A percentile compares a stretch with the other conserved stretches of the same genome.
These are phyloP conservation scores for Paradendryphiella salina DNA, from an alignment of 2,329 filamentous ascomycete genomes.

Conservation along the genomic window DNA sequence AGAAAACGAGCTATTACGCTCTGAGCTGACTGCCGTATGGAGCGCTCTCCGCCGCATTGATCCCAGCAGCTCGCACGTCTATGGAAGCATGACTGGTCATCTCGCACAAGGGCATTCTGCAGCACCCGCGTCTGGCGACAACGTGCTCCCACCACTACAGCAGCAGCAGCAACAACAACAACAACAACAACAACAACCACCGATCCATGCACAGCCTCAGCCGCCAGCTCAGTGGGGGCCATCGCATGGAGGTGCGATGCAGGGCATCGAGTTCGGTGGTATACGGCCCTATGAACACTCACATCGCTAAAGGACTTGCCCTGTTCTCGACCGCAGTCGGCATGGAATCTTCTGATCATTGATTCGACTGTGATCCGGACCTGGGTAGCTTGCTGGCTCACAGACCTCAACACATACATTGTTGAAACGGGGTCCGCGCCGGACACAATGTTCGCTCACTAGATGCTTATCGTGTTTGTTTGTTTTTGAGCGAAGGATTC, in stretches of 20 bases:
- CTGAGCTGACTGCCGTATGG: conserved; percentile 53
- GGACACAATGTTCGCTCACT: background rate
- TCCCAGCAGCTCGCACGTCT: conserved; percentile 52
- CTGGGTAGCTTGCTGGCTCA: background rate
- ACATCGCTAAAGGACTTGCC: conserved; percentile 30
- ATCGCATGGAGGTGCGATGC: conserved; percentile 48
- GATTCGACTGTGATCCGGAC: background rate
- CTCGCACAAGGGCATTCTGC: conserved; percentile 47
- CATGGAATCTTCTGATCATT: background rate
- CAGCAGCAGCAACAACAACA: conserved; percentile 34
- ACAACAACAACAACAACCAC: conserved; percentile 10
- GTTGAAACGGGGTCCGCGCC: background rate
- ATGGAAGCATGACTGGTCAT: conserved; percentile 51
- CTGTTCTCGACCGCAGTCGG: background rate
- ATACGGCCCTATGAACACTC: conserved; percentile 44
- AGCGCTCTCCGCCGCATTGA: conserved; percentile 53
- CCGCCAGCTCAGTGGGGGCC: conserved; percentile 43
- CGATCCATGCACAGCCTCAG: conserved; percentile 27
- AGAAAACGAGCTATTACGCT: conserved; percentile 54
- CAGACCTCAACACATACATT: background rate
- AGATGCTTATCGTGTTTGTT: background rate
- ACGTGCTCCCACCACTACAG: conserved; percentile 47
- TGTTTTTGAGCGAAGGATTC: background rate
- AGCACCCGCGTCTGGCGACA: conserved; percentile 35
- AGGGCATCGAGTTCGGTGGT: conserved; percentile 54